These are phyloP conservation scores for Viridothelium virens DNA, from an alignment of 495 filamentous ascomycete species.

Conservation along the genomic window DNA sequence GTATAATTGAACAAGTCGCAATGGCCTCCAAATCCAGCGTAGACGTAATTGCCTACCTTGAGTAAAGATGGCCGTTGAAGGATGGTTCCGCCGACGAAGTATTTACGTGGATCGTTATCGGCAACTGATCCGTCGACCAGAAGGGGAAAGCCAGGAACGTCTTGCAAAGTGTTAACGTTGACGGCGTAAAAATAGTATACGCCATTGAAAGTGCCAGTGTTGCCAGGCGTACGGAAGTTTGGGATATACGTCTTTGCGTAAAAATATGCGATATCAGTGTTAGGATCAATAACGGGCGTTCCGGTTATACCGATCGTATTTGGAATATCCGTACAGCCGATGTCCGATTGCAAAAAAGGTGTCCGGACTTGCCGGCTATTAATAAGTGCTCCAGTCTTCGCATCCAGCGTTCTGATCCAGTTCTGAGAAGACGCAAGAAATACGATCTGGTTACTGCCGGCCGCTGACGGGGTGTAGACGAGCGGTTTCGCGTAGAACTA, in stretches of 20 bases:
- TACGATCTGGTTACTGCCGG: constrained; percentile 32
- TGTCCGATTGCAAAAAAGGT: constrained; percentile 36
- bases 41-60: constrained; percentile 29
- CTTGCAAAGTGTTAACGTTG: constrained; percentile 31
- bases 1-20: constrained; percentile 45
- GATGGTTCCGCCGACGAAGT: constrained; percentile 40
- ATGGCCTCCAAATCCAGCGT: constrained; percentile 41
- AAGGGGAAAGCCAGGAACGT: constrained; percentile 36
- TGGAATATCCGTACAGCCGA: constrained; percentile 38
- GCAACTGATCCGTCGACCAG: constrained; percentile 36
- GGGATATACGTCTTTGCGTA: constrained; percentile 36
- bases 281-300: constrained; percentile 36
- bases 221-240: constrained; percentile 13
- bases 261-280: constrained; percentile 37
- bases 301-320: constrained; percentile 33
- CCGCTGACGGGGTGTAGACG: constrained; percentile 34
- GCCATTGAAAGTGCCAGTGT: constrained; percentile 17
- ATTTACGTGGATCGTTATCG: constrained; percentile 37
- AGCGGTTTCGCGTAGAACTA: constrained; percentile 40
- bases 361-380: constrained; percentile 29
- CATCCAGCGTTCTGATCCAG: constrained; percentile 34
- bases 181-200: constrained; percentile 36
- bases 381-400: constrained; percentile 32
- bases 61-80: constrained; percentile 38
- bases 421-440: constrained; percentile 40